phyloP scores from a whole-genome alignment of 1,139 yeast species.

The Protomyces macrosporus region DNA sequence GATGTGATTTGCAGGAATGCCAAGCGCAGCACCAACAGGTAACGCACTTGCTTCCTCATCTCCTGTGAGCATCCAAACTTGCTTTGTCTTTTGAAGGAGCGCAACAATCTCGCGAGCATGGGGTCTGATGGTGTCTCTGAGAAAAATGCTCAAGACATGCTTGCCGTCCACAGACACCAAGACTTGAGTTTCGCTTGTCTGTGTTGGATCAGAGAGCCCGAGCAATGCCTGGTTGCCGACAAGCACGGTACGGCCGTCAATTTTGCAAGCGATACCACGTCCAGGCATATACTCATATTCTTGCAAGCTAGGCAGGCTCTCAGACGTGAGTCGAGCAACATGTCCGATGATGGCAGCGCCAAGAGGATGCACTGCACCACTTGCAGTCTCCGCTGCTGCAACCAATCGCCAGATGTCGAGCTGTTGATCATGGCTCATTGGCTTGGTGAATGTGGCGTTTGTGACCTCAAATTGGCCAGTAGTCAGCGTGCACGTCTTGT shows the following conservation, averaged over 20 bases:
- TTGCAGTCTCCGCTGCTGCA: constrained; percentile 60
- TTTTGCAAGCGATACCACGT: background rate
- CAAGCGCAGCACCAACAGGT: constrained; percentile 61
- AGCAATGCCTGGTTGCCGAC: background rate
- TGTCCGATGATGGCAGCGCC: background rate
- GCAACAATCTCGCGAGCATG: constrained; percentile 55
- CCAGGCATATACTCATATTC: background rate
- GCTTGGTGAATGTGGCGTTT: constrained; percentile 15
- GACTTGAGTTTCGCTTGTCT: background rate
- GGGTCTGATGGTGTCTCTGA: constrained; percentile 59
- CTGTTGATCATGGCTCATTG: background rate
- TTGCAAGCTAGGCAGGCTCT: background rate
- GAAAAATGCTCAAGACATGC: constrained; percentile 48
- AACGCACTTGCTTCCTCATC: constrained; percentile 64
- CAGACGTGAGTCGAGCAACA: background rate
- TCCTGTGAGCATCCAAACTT: constrained; percentile 69
- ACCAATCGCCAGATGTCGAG: constrained; percentile 54
- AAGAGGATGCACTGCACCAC: constrained; percentile 45
- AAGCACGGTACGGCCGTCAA: background rate
- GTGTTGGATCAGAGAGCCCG: background rate
- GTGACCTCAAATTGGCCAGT: constrained; percentile 68
- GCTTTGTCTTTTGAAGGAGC: constrained; percentile 47
- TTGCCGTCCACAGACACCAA: constrained; percentile 33
- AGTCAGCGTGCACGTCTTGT: constrained; percentile 94
- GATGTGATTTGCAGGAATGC: constrained; percentile 51